Base-by-base conservation (phyloP, 1,284 basidiomycete species). In the Veloboletus limbatus region DNA sequence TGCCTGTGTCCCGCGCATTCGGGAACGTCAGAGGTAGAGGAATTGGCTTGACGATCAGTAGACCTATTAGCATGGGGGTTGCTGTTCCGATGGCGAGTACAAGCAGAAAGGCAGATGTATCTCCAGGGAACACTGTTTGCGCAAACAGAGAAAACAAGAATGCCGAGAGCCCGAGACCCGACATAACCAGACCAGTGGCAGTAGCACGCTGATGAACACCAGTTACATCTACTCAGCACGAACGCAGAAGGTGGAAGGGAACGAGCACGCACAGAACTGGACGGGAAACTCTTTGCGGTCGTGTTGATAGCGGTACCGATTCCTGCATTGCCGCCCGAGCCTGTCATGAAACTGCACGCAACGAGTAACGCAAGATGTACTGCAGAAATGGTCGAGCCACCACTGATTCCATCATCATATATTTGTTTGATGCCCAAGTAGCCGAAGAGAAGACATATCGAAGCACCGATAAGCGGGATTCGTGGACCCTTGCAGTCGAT, bases 101-200 rank as follows among this genome's bases (percentile, higher is more conserved):
- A 0, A 82, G 69, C 3, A 92, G 68, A 46, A 92, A 82, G 5
- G 78, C 77, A 4, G 79, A 81, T 0, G 85, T 88, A 54, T 89
- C 74, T 0, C 85, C 88, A 0, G 84, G 80, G 53, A 81, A 92
- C 22, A 84, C 56, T 0, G 72, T 53, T 46, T 88, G 81, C 0
- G 85, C 80, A 16, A 89, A 62, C 0, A 78, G 74, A 18, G 84
- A 84, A 67, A 92, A 92, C 48, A 85, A 71, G 67, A 92, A 91
- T 0, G 89, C 90, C 8, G 86, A 89, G 6, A 92, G 74, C 0
- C 90, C 90, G 49, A 90, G 91, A n/a, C 87, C 90, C 0, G 87
- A 87, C 14, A 90, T 69, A 17, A 92, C 88, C 13, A 88, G 62
- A 3, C 83, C 84, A 2, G 85, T 88, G 1, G 83, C 78, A 0